Conservation (phyloP, 2,329 filamentous ascomycete species). For the Colletotrichum abscissum region DNA sequence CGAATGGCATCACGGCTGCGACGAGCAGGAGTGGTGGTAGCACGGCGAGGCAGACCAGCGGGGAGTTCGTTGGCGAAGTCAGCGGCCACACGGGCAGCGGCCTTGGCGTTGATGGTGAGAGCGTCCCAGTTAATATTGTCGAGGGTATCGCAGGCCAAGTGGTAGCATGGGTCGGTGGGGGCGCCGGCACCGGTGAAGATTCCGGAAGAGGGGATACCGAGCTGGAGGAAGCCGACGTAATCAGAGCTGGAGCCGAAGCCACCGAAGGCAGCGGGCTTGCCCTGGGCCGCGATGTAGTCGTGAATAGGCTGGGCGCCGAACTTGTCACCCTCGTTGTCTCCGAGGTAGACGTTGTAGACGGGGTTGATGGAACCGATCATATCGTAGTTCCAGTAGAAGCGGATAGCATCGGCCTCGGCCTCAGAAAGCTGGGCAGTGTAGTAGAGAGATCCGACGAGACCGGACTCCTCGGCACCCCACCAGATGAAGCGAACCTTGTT, state of each 20-base stretch:
- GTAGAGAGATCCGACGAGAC: slow-evolving; percentile 56
- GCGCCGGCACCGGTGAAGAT: slow-evolving; percentile 53
- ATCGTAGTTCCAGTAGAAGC: slow-evolving; percentile 77
- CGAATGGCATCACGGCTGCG: slow-evolving; percentile 35
- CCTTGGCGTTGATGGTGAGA: slow-evolving; percentile 51
- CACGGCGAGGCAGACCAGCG: slow-evolving; percentile 47
- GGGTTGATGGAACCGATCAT: slow-evolving; percentile 69
- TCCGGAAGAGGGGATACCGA: slow-evolving; percentile 53
- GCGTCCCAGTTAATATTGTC: slow-evolving; percentile 55
- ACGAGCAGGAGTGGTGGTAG: slow-evolving; percentile 40
- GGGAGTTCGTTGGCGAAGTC: slow-evolving; percentile 47
- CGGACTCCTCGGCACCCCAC: slow-evolving; percentile 57
- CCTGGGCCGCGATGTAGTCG: slow-evolving; percentile 49
- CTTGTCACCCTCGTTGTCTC: slow-evolving; percentile 49
- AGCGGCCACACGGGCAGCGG: slow-evolving; percentile 62
- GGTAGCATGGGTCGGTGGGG: slow-evolving; percentile 50
- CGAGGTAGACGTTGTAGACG: slow-evolving; percentile 52
- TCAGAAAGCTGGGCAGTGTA: slow-evolving; percentile 50
- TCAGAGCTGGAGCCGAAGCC: slow-evolving; percentile 52
- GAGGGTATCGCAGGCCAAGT: slow-evolving; percentile 53
- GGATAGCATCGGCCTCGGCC: slow-evolving; percentile 63
- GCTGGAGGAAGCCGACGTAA: slow-evolving; percentile 53
- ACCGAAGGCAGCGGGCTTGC: slow-evolving; percentile 45
- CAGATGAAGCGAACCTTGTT: slow-evolving; percentile 57
- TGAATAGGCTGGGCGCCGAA: slow-evolving; percentile 47